Base-by-base conservation (phyloP, 164 flowering plant species). In the Buxus sempervirens region DNA sequence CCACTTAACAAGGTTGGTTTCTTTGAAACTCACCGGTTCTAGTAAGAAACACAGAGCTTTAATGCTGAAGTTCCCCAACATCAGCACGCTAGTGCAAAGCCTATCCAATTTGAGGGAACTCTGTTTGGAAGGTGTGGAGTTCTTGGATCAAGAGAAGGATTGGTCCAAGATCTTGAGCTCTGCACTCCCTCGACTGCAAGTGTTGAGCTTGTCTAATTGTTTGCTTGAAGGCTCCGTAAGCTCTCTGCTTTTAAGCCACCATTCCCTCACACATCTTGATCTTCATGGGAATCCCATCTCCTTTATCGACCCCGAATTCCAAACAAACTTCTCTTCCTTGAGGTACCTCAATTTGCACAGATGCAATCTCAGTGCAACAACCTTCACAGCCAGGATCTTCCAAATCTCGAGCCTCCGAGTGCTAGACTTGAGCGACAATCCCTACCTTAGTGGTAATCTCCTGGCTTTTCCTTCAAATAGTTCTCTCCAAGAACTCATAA, bases 11-110 rank as follows among this genome's bases (percentile, higher is more conserved):
- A 55, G 56, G 41, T 59, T 80, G 58, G 51, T 54, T 19, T 51
- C 64, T 38, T 73, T 77, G 57, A 74, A 76, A 63, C 66, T 79
- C 15, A 59, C 70, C n/a, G 38, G 38, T 32, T 32, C 38, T 3
- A 32, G 38, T 32, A 32, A 32, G 38, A 0, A 0, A 23, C 5
- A 55, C 36, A 18, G 10, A 7, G 12, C 4, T 27, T 48, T 5
- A n/a, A 8, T 14, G 10, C 41, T 70, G 22, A 27, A 42, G 19
- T 62, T 70, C 16, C 68, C 75, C 4, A 27, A 19, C 16, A 2
- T 73, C 22, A 23, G 5, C 12, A 23, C 9, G 9, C 26, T 74
- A 0, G 19, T 69, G 25, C 54, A 38, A 20, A 74, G 69, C 42
- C 21, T 69, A 5, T 66, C 62, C 19, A 24, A 12, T 27, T 22